Evolutionary conservation across 176 grass and related monocot genomes (phyloP).

Genomic region (Melocanna baccifera): DNA sequence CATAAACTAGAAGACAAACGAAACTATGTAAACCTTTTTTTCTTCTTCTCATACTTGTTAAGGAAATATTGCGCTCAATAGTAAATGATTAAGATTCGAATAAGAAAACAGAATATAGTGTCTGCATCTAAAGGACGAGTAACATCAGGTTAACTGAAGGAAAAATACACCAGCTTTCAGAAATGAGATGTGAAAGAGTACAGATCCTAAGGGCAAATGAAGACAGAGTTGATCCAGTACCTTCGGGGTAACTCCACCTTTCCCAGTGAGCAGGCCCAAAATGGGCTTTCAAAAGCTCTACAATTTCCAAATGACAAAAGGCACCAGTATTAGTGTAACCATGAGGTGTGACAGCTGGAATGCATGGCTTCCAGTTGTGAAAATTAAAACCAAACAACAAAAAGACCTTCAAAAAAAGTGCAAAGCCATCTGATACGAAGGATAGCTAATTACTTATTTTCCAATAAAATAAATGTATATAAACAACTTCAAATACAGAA

Average conservation of each 20-base stretch:
- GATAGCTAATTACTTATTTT: neutral
- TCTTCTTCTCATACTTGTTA: neutral
- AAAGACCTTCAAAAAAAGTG: constrained; percentile 3
- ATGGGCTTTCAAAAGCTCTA: constrained; percentile 69
- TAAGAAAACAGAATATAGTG: neutral
- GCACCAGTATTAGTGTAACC: constrained; percentile 24
- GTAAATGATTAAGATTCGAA: constrained; percentile 23
- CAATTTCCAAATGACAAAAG: constrained; percentile 47
- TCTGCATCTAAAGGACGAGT: neutral
- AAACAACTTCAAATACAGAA: constrained; percentile 21
- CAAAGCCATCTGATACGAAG: neutral
- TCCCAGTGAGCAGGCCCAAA: constrained; percentile 72
- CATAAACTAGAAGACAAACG: neutral
- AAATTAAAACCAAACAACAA: constrained; percentile 27
- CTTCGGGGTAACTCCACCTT: constrained; percentile 66
- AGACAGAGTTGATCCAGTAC: constrained; percentile 48
- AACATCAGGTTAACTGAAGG: constrained; percentile 13
- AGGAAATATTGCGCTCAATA: neutral
- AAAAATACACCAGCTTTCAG: constrained; percentile 14
- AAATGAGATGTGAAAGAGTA: constrained; percentile 30
- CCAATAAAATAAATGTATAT: neutral
- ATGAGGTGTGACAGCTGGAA: constrained; percentile 14
- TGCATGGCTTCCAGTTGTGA: constrained; percentile 6
- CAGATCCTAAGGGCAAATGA: constrained; percentile 17
- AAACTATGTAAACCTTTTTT: neutral